phyloP scores from a whole-genome alignment of 257 asterid genomes.

The Gynochthodes officinalis region DNA sequence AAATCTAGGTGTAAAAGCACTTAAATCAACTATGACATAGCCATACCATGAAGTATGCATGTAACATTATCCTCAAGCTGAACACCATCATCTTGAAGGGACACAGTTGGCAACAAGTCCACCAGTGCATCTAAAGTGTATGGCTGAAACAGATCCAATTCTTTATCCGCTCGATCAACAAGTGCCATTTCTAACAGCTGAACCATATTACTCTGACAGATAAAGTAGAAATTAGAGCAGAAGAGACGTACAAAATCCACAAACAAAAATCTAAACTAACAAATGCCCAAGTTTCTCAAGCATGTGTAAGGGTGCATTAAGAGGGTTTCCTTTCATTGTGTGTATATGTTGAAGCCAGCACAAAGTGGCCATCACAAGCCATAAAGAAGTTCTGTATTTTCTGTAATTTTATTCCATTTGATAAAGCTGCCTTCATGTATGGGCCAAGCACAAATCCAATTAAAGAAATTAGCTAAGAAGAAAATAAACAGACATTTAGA shows the following conservation, averaged over 20 bases:
- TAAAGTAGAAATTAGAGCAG: slow-evolving; percentile 21
- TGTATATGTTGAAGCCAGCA: neutral
- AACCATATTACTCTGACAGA: slow-evolving; percentile 54
- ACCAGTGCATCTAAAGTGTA: slow-evolving; percentile 36
- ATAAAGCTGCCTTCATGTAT: neutral
- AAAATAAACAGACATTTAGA: neutral
- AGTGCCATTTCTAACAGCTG: slow-evolving; percentile 73
- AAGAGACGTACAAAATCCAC: neutral
- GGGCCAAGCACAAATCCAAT: neutral
- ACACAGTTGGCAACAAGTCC: slow-evolving; percentile 48
- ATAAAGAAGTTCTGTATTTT: neutral
- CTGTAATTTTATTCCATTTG: neutral
- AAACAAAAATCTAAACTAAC: neutral
- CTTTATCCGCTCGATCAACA: slow-evolving; percentile 62
- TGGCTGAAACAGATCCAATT: slow-evolving; percentile 45
- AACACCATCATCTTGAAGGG: slow-evolving; percentile 40
- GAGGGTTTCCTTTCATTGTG: neutral
- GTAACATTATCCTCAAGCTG: slow-evolving; percentile 50
- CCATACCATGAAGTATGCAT: slow-evolving; percentile 80
- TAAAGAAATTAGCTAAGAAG: neutral
- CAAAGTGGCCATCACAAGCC: neutral
- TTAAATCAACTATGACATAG: slow-evolving; percentile 1
- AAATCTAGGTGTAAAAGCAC: neutral
- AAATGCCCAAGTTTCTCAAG: neutral
- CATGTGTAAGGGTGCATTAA: neutral